phyloP scores from a whole-genome alignment of 2,329 filamentous ascomycete genomes.

The Aspergillus unguis region DNA sequence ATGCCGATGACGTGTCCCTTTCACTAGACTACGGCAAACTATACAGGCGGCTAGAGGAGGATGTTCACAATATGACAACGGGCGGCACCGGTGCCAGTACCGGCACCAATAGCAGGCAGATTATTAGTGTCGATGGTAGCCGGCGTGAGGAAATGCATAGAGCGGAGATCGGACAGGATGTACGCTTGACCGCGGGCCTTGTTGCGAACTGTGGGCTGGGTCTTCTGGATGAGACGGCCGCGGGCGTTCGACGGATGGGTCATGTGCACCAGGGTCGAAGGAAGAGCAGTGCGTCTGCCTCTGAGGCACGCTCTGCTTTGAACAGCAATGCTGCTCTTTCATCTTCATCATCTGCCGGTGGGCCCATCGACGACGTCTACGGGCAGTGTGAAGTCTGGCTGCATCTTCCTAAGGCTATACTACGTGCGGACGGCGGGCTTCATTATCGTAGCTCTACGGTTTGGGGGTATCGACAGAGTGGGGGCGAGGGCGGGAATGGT shows the following conservation, averaged over 20 bases:
- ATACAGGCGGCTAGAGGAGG: slow-evolving; percentile 41
- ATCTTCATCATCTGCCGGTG: slow-evolving; percentile 8
- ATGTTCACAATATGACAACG: slow-evolving; percentile 27
- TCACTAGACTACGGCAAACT: slow-evolving; percentile 49
- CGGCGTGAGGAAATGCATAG: slow-evolving; percentile 29
- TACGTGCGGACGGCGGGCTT: slow-evolving; percentile 44
- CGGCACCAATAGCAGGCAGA: slow-evolving; percentile 19
- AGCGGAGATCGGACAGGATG: slow-evolving; percentile 31
- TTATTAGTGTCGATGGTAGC: slow-evolving; percentile 28
- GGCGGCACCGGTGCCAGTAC: slow-evolving; percentile 18
- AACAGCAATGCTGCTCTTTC: slow-evolving; percentile 8
- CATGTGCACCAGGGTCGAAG: slow-evolving; percentile 28
- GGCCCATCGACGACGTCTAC: slow-evolving; percentile 29
- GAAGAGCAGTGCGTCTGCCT: slow-evolving; percentile 22
- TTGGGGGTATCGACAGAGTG: slow-evolving; percentile 29
- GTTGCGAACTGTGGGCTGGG: slow-evolving; percentile 35
- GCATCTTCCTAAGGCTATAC: slow-evolving; percentile 44
- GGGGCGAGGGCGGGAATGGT: slow-evolving; percentile 16
- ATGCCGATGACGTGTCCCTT: slow-evolving; percentile 43
- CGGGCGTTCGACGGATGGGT: slow-evolving; percentile 33
- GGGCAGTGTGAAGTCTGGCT: slow-evolving; percentile 38
- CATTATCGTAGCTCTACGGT: slow-evolving; percentile 35
- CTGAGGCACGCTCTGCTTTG: slow-evolving; percentile 9
- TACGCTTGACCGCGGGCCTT: slow-evolving; percentile 34
- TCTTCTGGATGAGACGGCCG: slow-evolving; percentile 37